Evolutionary conservation across 345 rosid species (phyloP).

Genomic region (Erysimum cheiranthoides): DNA sequence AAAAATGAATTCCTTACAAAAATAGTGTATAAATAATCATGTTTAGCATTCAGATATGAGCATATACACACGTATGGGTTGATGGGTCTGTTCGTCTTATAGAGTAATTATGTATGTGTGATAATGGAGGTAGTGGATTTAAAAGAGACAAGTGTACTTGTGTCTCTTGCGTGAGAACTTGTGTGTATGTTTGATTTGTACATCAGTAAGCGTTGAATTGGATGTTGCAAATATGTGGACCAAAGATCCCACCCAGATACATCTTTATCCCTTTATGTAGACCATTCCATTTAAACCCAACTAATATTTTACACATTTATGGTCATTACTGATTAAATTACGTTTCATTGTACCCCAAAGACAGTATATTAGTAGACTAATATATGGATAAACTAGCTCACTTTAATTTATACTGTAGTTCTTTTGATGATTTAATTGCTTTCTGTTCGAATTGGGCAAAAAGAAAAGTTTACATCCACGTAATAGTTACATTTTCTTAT

Average conservation of each 20-base stretch:
- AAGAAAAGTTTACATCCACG: background rate
- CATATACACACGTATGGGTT: background rate
- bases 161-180: conserved; percentile 21
- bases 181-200: conserved; percentile 17
- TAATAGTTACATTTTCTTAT: background rate
- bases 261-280: conserved; percentile 15
- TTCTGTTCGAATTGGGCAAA: background rate
- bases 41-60: background rate
- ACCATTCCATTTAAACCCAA: conserved; percentile 32
- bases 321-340: background rate
- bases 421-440: background rate
- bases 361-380: background rate
- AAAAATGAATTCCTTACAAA: background rate
- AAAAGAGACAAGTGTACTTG: conserved; percentile 29
- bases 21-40: background rate
- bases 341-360: background rate
- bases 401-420: background rate
- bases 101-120: background rate
- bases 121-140: conserved; percentile 23
- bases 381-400: background rate
- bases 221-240: conserved; percentile 38
- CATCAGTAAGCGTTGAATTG: conserved; percentile 30
- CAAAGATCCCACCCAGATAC: conserved; percentile 13
- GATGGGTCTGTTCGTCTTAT: background rate
- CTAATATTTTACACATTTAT: conserved; percentile 9